Evolutionary conservation across 2,329 filamentous ascomycete species (phyloP), one percentile per base, ranked within the genome.

Genomic region (Aspergillus sp.): DNA sequence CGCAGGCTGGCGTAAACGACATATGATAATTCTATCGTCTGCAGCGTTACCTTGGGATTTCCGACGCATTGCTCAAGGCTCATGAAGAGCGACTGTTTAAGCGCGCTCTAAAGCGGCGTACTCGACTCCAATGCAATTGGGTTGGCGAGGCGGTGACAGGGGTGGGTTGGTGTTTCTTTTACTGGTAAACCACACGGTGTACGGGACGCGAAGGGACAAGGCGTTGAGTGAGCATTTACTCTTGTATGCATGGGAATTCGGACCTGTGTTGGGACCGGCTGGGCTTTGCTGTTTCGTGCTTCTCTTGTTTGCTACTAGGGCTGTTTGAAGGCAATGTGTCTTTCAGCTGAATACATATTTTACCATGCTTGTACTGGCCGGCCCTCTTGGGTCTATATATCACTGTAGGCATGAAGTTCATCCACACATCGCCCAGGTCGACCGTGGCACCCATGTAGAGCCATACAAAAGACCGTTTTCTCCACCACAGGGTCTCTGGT

Each of bases 231-330:
- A 57, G 43, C 21, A 43, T 45, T 43, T 28, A 25, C 54, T 38
- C 48, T 48, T 50, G 51, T 56, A 52, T 28, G 47, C n/a, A 23
- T 28, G n/a, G 25, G 47, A 28, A 50, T 9, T 9, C 15, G 23
- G 47, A 50, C 47, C 25, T 32, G 48, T 53, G 52, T 57, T 45
- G 48, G 51, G 48, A 54, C 50, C 41, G 41, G 55, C 59, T 19
- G 55, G 55, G 19, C 50, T 58, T 54, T 55, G 43, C 54, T 58
- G 55, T 54, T 61, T 61, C 36, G 52, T 57, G 39, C 54, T 53
- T 49, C 32, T 47, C 36, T 58, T 55, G 55, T 51, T 51, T 58
- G 57, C 8, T 49, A 17, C 8, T 49, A 17, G 41, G 47, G 30
- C 8, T 36, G 17, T 36, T 43, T 49, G 51, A 41, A 17, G 32